Percentiles rank a stretch among this genome's conserved stretches.
Conservation (phyloP, 1,139 yeast genomes). For the Petasospora fabianii region DNA sequence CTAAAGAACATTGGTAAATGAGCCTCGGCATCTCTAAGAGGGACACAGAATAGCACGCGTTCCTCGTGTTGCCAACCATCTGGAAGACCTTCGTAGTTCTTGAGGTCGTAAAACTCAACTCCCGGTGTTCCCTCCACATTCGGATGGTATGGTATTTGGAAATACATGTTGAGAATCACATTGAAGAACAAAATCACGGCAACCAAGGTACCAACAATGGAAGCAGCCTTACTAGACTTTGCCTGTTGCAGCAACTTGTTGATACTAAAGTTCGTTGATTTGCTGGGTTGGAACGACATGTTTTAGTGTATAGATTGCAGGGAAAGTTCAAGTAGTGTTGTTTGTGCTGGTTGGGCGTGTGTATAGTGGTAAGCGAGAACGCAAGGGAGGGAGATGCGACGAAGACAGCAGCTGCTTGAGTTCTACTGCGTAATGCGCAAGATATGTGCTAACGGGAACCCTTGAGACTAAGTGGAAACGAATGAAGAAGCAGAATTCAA, state of each 20-base stretch:
- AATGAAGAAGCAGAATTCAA: too few relatives aligned
- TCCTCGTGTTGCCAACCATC: slow-evolving; percentile 48
- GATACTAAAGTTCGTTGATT: background rate
- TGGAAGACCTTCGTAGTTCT: slow-evolving; percentile 38
- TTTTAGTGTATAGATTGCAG: slow-evolving; percentile 1
- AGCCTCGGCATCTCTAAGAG: slow-evolving; percentile 53
- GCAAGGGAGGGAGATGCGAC: too few relatives aligned
- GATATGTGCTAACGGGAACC: too few relatives aligned
- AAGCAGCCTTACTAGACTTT: slow-evolving; percentile 3
- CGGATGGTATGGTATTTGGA: slow-evolving; percentile 29
- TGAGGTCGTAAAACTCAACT: slow-evolving; percentile 44
- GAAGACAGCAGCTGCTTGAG: too few relatives aligned
- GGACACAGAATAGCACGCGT: slow-evolving; percentile 49
- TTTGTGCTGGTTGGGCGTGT: too few relatives aligned
- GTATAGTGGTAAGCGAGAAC: too few relatives aligned
- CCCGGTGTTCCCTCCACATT: slow-evolving; percentile 31
- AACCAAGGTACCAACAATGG: slow-evolving; percentile 14
- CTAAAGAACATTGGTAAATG: slow-evolving; percentile 54
- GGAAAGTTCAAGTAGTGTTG: too few relatives aligned
- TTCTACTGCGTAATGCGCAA: too few relatives aligned
- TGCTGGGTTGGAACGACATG: background rate
- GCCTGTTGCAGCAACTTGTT: background rate
- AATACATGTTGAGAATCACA: slow-evolving; percentile 11
- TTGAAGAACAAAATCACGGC: slow-evolving; percentile 16
- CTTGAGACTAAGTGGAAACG: too few relatives aligned